phyloP scores from a whole-genome alignment of 2,329 filamentous ascomycete genomes.

The Penicillium griseofulvum region DNA sequence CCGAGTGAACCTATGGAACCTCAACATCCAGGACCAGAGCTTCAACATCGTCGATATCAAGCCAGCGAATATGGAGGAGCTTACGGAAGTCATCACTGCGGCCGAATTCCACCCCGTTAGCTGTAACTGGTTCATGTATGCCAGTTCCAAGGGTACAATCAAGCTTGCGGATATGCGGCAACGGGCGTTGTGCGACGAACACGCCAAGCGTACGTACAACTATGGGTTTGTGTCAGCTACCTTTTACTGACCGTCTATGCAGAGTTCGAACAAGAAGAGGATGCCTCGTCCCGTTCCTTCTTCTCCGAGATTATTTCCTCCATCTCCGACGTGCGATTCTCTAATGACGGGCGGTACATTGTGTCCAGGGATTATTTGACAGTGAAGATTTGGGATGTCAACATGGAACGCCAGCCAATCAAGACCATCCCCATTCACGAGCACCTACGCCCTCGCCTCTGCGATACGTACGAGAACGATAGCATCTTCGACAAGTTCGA shows the following conservation, averaged over 20 bases:
- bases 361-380: conserved; percentile 96
- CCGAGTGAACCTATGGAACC: conserved; percentile 96
- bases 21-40: conserved; percentile 98
- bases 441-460: conserved; percentile 87
- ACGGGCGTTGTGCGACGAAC: conserved; percentile 91
- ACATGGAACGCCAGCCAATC: conserved; percentile 95
- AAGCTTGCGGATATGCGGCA: conserved; percentile 98
- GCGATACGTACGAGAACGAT: conserved; percentile 98
- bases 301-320: conserved; percentile 99
- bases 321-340: conserved; percentile 97
- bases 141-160: conserved; percentile 97
- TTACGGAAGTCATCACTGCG: conserved; percentile 97
- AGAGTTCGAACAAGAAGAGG: conserved; percentile 99
- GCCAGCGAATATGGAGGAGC: conserved; percentile 98
- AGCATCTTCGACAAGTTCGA: conserved; percentile 99
- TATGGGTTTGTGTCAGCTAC: conserved; percentile 8
- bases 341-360: conserved; percentile 93
- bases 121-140: conserved; percentile 99
- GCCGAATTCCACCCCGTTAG: conserved; percentile 95
- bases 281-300: conserved; percentile 93
- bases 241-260: conserved; percentile 8
- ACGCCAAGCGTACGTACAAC: conserved; percentile 76
- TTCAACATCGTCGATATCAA: conserved; percentile 99
- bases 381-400: conserved; percentile 99
- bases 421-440: conserved; percentile 99